Conservation (phyloP, 441 rosid species). For the Corymbia citriodora region DNA sequence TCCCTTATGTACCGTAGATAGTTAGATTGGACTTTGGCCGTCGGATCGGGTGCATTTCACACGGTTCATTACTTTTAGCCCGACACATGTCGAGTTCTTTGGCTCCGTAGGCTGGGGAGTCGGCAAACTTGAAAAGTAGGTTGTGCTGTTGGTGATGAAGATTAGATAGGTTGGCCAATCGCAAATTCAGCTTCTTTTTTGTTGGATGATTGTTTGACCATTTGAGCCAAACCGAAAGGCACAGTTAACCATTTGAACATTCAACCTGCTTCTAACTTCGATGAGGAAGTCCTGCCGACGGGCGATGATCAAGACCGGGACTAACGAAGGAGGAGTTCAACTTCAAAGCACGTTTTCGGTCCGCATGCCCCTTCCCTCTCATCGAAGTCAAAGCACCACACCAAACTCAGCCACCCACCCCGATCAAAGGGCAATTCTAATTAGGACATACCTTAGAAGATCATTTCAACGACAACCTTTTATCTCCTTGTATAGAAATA, state of each 20-base stretch:
- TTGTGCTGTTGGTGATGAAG: not conserved
- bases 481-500: not conserved
- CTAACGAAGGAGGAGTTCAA: slow-evolving; percentile 1
- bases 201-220: not conserved
- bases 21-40: not conserved
- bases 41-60: not conserved
- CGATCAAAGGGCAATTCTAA: not conserved
- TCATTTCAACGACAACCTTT: not conserved
- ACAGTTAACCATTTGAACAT: not conserved
- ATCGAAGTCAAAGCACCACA: not conserved
- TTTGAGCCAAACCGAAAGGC: not conserved
- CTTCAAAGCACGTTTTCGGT: slow-evolving; percentile 13
- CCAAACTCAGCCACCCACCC: not conserved
- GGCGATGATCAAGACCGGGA: not conserved
- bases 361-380: not conserved
- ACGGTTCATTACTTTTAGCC: not conserved
- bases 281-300: not conserved
- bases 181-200: not conserved
- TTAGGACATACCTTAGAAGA: not conserved
- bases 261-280: not conserved
- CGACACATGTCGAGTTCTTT: too few relatives aligned
- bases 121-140: not conserved
- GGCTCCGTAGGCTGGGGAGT: not conserved
- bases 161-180: not conserved
- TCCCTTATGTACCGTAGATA: not conserved